These are phyloP conservation scores for Lasiodiplodia sp. DNA, from an alignment of 2,329 filamentous ascomycete genomes.

Conservation along the genomic window DNA sequence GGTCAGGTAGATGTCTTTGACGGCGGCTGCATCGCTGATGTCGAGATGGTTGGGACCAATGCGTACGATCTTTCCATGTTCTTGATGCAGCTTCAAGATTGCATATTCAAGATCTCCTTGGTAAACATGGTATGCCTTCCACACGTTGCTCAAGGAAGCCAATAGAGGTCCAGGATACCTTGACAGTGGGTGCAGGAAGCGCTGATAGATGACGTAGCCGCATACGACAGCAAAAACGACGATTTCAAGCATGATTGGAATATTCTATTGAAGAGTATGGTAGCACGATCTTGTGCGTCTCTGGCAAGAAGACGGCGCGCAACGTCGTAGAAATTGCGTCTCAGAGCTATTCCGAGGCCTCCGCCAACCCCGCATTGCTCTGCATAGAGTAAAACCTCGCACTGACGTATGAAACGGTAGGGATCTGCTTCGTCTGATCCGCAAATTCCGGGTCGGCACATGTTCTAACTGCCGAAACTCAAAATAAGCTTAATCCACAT, in stretches of 20 bases:
- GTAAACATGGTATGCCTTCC: slow-evolving; percentile 4
- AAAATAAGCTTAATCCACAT: neutral
- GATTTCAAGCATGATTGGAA: neutral
- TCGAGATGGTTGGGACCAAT: slow-evolving; percentile 20
- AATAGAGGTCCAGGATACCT: slow-evolving; percentile 53
- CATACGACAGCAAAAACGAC: neutral
- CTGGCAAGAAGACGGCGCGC: neutral
- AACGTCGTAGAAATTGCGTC: too few relatives aligned
- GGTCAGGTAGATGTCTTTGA: neutral
- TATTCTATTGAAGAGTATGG: neutral
- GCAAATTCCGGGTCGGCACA: neutral
- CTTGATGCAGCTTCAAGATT: neutral
- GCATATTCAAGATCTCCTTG: slow-evolving; percentile 12
- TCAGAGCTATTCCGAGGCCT: neutral
- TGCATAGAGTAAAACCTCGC: too few relatives aligned
- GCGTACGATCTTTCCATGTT: neutral
- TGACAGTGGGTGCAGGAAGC: slow-evolving; percentile 53
- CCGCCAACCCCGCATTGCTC: neutral
- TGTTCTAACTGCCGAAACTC: neutral
- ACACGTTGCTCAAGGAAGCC: slow-evolving; percentile 45
- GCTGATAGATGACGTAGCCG: slow-evolving; percentile 43
- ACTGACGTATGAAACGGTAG: too few relatives aligned
- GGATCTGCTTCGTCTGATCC: neutral
- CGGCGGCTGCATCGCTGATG: slow-evolving; percentile 13
- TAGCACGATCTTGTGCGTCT: too few relatives aligned